Evolutionary conservation across 495 filamentous ascomycete species (phyloP).

Genomic region (Jackrogersella minutella): DNA sequence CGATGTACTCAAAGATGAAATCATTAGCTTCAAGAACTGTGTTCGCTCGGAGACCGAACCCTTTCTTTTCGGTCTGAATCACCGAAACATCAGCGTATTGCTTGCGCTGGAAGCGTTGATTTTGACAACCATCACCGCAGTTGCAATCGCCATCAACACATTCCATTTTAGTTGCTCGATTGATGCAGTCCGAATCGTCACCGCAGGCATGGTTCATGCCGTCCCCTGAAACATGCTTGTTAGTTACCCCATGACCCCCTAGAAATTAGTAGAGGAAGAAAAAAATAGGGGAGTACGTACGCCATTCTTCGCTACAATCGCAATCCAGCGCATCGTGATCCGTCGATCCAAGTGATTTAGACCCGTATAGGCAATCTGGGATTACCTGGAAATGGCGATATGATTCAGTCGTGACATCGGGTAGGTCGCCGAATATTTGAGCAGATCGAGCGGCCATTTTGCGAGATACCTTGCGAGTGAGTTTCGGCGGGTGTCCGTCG

Average conservation of each 20-base stretch:
- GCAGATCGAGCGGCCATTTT: constrained; percentile 69
- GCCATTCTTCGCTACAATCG: constrained; percentile 94
- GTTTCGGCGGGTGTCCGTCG: constrained; percentile 68
- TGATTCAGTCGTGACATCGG: constrained; percentile 78
- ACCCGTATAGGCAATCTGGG: constrained; percentile 82
- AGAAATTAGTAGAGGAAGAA: constrained; percentile 19
- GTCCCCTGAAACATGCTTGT: constrained; percentile 62
- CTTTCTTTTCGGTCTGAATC: constrained; percentile 97
- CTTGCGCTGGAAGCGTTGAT: constrained; percentile 91
- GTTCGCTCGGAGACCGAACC: constrained; percentile 88
- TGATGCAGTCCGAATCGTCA: constrained; percentile 98
- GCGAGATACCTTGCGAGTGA: constrained; percentile 76
- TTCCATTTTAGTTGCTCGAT: constrained; percentile 97
- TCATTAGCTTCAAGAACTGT: constrained; percentile 77
- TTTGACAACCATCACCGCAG: constrained; percentile 88
- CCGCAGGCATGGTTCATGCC: constrained; percentile 86
- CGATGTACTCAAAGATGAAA: constrained; percentile 98
- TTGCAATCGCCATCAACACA: constrained; percentile 84
- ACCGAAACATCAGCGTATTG: constrained; percentile 92
- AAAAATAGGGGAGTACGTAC: constrained; percentile 74
- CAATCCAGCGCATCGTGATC: constrained; percentile 93
- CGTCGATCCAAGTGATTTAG: constrained; percentile 86
- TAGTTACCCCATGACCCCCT: constrained; percentile 35
- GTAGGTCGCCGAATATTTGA: constrained; percentile 71
- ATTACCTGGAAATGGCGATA: constrained; percentile 81